Evolutionary conservation across 2,329 filamentous ascomycete species (phyloP).

Genomic region (Aspergillus ustus): DNA sequence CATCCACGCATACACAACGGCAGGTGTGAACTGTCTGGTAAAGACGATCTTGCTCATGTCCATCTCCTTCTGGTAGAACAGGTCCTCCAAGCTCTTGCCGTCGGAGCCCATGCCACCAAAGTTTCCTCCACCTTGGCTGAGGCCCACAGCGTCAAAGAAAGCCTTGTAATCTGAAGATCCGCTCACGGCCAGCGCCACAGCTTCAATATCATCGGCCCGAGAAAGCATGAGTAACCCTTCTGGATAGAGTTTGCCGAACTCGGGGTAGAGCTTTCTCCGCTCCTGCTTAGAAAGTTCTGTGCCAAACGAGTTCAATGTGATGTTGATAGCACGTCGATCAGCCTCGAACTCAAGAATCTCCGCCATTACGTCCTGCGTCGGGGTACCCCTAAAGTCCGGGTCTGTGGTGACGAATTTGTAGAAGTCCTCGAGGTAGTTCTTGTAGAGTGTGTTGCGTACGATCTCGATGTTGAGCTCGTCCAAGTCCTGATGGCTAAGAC

Average conservation of each 20-base stretch:
- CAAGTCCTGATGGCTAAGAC: slow-evolving; percentile 91
- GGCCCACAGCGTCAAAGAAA: slow-evolving; percentile 91
- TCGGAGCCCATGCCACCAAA: slow-evolving; percentile 80
- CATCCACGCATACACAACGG: slow-evolving; percentile 96
- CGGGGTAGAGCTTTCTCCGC: slow-evolving; percentile 94
- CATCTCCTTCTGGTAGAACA: slow-evolving; percentile 99
- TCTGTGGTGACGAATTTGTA: slow-evolving; percentile 91
- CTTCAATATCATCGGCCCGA: slow-evolving; percentile 91
- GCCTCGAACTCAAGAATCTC: slow-evolving; percentile 97
- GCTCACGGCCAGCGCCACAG: slow-evolving; percentile 90
- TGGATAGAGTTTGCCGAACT: slow-evolving; percentile 86
- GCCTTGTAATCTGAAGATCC: slow-evolving; percentile 91
- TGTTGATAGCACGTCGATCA: slow-evolving; percentile 95
- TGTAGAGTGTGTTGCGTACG: slow-evolving; percentile 96
- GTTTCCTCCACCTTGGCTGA: slow-evolving; percentile 73
- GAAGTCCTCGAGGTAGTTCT: slow-evolving; percentile 99
- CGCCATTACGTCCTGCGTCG: slow-evolving; percentile 91
- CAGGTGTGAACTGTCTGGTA: slow-evolving; percentile 92
- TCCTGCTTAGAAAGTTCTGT: slow-evolving; percentile 94
- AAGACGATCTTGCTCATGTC: slow-evolving; percentile 95
- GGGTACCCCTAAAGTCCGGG: slow-evolving; percentile 82
- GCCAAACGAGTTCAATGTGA: slow-evolving; percentile 97
- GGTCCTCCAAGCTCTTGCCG: slow-evolving; percentile 88
- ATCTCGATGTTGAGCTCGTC: slow-evolving; percentile 99
- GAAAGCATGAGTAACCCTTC: slow-evolving; percentile 95